A percentile compares a stretch with the other conserved stretches of the same genome.
Evolutionary conservation across 2,329 filamentous ascomycete genomes (phyloP).

Genomic region (Blastomyces percursus): DNA sequence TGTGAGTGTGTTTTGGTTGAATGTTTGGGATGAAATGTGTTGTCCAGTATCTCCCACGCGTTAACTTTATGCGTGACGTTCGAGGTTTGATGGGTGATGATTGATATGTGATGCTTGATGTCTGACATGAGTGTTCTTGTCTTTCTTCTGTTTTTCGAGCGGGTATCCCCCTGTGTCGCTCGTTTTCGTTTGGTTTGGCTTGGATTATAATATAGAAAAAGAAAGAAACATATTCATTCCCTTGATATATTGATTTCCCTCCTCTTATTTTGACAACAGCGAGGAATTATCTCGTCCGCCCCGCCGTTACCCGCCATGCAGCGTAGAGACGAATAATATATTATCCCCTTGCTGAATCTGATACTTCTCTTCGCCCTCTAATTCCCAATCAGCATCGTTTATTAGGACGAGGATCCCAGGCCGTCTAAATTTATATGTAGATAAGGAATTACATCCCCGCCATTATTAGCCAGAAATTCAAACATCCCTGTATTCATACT

Average conservation of each 20-base stretch:
- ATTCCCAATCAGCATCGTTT: conserved; percentile 96
- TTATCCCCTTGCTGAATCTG: conserved; percentile 72
- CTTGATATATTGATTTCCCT: not conserved
- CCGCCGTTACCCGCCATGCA: conserved; percentile 71
- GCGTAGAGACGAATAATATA: conserved; percentile 89
- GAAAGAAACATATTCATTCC: not conserved
- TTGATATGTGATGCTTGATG: not conserved
- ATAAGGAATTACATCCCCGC: conserved; percentile 1
- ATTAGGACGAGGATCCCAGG: conserved; percentile 93
- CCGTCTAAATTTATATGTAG: conserved; percentile 48
- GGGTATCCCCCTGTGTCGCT: not conserved
- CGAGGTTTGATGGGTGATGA: too few species aligned
- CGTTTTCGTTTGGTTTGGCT: not conserved
- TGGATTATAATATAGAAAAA: not conserved
- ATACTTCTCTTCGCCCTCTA: conserved; percentile 89
- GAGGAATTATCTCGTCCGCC: not conserved
- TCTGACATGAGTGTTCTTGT: not conserved
- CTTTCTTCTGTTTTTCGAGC: not conserved
- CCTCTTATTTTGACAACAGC: not conserved
- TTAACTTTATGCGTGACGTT: not conserved
- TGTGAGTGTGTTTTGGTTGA: not conserved
- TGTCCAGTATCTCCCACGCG: not conserved
- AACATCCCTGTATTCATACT: not conserved
- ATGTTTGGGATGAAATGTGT: not conserved
- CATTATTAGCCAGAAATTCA: not conserved